Evolutionary conservation across 257 asterid genomes (phyloP), one percentile per base, ranked within the genome.

Genomic region (Galeopsis tetrahit): DNA sequence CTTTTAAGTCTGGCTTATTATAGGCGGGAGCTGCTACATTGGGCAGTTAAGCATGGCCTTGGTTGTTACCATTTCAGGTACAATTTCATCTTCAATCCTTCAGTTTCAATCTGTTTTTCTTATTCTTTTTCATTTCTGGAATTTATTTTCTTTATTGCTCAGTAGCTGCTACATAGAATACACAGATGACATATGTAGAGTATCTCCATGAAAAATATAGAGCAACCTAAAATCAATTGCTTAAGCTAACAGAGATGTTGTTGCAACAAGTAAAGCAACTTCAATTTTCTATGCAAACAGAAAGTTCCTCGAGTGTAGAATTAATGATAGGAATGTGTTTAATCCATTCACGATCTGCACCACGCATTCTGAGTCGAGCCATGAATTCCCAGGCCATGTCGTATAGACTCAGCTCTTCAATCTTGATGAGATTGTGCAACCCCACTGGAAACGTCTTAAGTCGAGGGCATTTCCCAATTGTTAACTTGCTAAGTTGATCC

Each of bases 351-450:
- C 67, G 72, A 15, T 70, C 61, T 14, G 65, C 72, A 11, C 71
- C 49, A 2, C 46, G 6, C 15, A 2, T 46, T 14, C 74, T 68
- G 6, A 78, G 63, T 43, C 38, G 68, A 57, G 53, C 71, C 6
- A 64, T 60, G 13, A 79, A 11, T 51, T 51, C 75, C 70, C 58
- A 32, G 0, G 56, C 36, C 86, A 82, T 76, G 38, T 76, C 84
- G 35, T 60, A 57, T 28, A 79, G 49, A 10, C 28, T 32, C 17
- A 82, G 57, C 71, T 79, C 82, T 53, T 73, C 70, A 6, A 73
- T 49, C 62, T 79, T 48, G 11, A 3, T 36, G 10, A 82, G 78
- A 4, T 38, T 1, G 0, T 64, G 7, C 4, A 70, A 31, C 11
- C 86, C 84, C 64, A 66, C 35, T 8, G 21, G 60, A 7, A 17